phyloP scores from a whole-genome alignment of 2,329 filamentous ascomycete species.

The Capronia americana region DNA sequence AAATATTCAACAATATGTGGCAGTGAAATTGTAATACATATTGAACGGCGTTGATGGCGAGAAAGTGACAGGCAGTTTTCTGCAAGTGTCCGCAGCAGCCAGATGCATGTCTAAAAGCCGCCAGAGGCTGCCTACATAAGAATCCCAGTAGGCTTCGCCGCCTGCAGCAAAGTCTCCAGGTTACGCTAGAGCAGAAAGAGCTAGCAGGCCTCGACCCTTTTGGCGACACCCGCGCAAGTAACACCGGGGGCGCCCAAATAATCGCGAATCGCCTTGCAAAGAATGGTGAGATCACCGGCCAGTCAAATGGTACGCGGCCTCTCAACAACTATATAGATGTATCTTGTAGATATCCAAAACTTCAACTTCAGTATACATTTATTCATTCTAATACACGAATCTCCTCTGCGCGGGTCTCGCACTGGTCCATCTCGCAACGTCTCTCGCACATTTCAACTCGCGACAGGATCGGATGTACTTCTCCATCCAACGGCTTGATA shows the following conservation, averaged over 20 bases:
- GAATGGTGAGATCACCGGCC: conserved; percentile 6
- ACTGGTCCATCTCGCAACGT: background rate
- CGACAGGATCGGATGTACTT: background rate
- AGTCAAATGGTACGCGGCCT: background rate
- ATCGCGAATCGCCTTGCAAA: background rate
- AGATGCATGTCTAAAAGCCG: background rate
- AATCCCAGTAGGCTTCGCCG: conserved; percentile 6
- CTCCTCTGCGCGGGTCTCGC: background rate
- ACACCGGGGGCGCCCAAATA: background rate
- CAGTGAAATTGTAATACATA: conserved; percentile 1
- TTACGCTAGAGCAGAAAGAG: conserved; percentile 14
- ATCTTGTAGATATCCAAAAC: background rate
- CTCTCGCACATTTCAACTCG: background rate
- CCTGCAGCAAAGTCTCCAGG: conserved; percentile 10
- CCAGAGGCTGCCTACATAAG: conserved; percentile 7
- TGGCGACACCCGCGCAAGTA: no score
- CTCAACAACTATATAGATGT: background rate
- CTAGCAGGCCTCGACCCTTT: conserved; percentile 5
- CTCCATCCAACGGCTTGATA: background rate
- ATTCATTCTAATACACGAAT: background rate
- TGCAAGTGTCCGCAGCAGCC: background rate
- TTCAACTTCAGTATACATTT: background rate
- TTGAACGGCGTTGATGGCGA: background rate
- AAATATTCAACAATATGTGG: conserved; percentile 8
- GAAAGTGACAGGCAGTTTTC: conserved; percentile 1